A percentile compares a stretch with the other conserved stretches of the same genome.
These are phyloP conservation scores for Boletus bicolor DNA, from an alignment of 768 basidiomycete genomes.

Conservation along the genomic window DNA sequence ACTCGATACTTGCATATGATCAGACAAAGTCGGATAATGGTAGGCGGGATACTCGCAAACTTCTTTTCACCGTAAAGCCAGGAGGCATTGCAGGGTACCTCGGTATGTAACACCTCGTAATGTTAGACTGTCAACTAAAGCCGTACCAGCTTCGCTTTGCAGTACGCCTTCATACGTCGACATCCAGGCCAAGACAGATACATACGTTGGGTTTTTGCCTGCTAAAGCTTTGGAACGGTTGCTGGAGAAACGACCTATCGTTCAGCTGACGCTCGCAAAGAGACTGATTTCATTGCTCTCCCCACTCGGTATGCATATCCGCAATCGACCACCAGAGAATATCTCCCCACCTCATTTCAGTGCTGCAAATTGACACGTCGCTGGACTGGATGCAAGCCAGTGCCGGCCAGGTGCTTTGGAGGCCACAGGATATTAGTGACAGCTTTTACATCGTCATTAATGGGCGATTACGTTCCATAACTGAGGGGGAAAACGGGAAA, in stretches of 20 bases:
- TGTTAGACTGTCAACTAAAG: slow-evolving; percentile 1
- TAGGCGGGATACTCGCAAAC: slow-evolving; percentile 48
- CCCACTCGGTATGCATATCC: slow-evolving; percentile 64
- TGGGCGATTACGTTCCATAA: slow-evolving; percentile 88
- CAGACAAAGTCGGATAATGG: slow-evolving; percentile 26
- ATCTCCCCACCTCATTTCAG: slow-evolving; percentile 38
- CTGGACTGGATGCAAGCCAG: slow-evolving; percentile 98
- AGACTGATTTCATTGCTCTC: slow-evolving; percentile 93
- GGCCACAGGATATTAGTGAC: slow-evolving; percentile 85
- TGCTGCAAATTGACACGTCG: slow-evolving; percentile 94
- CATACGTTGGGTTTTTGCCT: slow-evolving; percentile 95
- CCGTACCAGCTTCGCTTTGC: slow-evolving; percentile 71
- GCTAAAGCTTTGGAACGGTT: slow-evolving; percentile 84
- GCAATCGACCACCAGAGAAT: background rate
- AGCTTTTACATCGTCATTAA: slow-evolving; percentile 99
- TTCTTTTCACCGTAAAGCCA: slow-evolving; percentile 92
- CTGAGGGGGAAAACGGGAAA: slow-evolving; percentile 71
- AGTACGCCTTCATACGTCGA: slow-evolving; percentile 94
- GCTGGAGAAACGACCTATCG: slow-evolving; percentile 92
- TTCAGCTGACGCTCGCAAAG: slow-evolving; percentile 91
- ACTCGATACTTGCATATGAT: slow-evolving; percentile 37
- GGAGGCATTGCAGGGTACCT: slow-evolving; percentile 98
- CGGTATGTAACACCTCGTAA: slow-evolving; percentile 42
- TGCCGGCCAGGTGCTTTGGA: slow-evolving; percentile 93
- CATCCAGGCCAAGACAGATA: slow-evolving; percentile 95